Evolutionary conservation across 306 rosid species (phyloP).

Genomic region (Casuarina cunninghamiana): DNA sequence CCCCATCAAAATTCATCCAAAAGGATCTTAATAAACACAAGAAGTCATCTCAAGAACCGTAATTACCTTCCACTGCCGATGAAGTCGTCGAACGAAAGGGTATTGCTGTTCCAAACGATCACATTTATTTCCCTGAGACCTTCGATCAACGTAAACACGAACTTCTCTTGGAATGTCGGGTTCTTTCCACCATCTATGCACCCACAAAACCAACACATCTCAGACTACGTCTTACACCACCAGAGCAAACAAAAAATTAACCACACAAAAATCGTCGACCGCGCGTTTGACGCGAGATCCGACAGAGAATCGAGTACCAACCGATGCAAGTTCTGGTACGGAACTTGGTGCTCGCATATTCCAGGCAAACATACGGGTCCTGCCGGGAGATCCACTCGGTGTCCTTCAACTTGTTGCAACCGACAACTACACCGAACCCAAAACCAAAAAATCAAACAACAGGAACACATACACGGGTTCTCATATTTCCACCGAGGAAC

Average conservation of each 20-base stretch:
- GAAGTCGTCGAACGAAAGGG: constrained; percentile 65
- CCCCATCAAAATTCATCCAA: constrained; percentile 7
- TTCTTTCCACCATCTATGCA: constrained; percentile 67
- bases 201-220: constrained; percentile 9
- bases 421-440: constrained; percentile 48
- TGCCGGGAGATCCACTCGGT: constrained; percentile 90
- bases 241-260: neutral
- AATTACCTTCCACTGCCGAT: constrained; percentile 80
- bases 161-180: constrained; percentile 81
- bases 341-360: constrained; percentile 62
- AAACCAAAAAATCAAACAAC: neutral
- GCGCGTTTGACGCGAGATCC: neutral
- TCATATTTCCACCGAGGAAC: neutral
- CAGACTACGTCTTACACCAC: constrained; percentile 14
- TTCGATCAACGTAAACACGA: constrained; percentile 63
- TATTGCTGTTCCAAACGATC: constrained; percentile 86
- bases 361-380: constrained; percentile 81
- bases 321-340: constrained; percentile 85
- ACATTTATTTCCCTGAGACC: constrained; percentile 75
- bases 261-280: neutral
- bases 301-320: constrained; percentile 9
- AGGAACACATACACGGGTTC: neutral
- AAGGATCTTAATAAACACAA: neutral
- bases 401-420: constrained; percentile 76
- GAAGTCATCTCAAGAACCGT: neutral